These are phyloP conservation scores for Arthrobotrys entomopaga DNA, from an alignment of 2,329 filamentous ascomycete genomes.

Conservation along the genomic window DNA sequence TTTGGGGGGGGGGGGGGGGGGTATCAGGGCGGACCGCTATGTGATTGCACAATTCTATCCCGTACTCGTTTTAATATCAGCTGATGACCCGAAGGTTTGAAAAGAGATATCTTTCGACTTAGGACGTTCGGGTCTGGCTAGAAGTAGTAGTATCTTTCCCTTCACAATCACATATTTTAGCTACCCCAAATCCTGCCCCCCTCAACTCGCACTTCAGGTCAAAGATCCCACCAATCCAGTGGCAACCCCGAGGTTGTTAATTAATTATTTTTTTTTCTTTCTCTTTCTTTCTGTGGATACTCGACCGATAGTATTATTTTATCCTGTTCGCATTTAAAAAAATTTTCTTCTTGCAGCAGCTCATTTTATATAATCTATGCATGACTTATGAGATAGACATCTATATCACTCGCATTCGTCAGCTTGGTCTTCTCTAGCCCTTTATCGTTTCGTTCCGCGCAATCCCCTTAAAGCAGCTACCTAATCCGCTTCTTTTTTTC, in stretches of 20 bases:
- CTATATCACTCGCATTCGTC: constrained; percentile 39
- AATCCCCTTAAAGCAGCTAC: constrained; percentile 50
- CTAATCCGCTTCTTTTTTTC: constrained; percentile 30
- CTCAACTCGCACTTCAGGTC: not conserved
- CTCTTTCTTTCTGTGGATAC: not conserved
- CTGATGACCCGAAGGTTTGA: constrained; percentile 13
- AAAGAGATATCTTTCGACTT: constrained; percentile 33
- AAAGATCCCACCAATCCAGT: constrained; percentile 22
- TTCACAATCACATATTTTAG: constrained; percentile 41
- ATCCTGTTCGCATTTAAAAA: constrained; percentile 3
- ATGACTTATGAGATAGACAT: not conserved
- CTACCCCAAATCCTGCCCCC: constrained; percentile 10
- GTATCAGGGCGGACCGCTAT: constrained; percentile 20
- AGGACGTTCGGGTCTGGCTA: constrained; percentile 18
- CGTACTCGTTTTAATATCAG: constrained; percentile 18
- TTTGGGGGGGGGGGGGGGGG: too few relatives aligned
- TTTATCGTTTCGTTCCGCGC: constrained; percentile 33
- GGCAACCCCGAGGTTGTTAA: constrained; percentile 13
- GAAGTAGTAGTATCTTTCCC: constrained; percentile 6
- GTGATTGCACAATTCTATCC: constrained; percentile 17
- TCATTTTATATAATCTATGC: constrained; percentile 13
- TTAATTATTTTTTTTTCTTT: constrained; percentile 17
- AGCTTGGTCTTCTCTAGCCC: constrained; percentile 21
- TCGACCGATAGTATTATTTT: not conserved
- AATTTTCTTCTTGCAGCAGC: not conserved